Evolutionary conservation across 1,284 basidiomycete species (phyloP).

Genomic region (Leccinum glutinopallens): DNA sequence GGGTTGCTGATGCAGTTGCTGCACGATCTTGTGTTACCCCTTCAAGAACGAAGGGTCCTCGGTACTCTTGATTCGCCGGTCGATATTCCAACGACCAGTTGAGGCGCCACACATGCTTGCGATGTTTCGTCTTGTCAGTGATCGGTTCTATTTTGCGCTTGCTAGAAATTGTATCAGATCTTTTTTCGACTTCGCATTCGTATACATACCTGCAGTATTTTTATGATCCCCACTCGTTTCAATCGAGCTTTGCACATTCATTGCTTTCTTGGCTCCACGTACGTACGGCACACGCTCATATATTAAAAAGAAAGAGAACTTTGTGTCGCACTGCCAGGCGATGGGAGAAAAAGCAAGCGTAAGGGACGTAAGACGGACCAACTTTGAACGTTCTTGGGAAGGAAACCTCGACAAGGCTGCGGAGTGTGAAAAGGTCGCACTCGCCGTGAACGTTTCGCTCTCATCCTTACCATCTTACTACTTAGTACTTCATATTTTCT

Average conservation of each 20-base stretch:
- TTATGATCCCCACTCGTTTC: constrained; percentile 36
- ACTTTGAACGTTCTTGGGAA: constrained; percentile 21
- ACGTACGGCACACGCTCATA: constrained; percentile 21
- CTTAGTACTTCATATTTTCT: constrained; percentile 46
- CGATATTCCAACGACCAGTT: background rate
- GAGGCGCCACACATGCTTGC: constrained; percentile 2
- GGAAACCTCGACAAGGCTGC: constrained; percentile 30
- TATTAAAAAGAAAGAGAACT: constrained; percentile 16
- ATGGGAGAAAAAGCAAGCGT: background rate
- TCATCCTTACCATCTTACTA: constrained; percentile 50
- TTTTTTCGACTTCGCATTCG: constrained; percentile 19
- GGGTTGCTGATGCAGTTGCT: constrained; percentile 61
- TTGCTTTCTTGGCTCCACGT: constrained; percentile 22
- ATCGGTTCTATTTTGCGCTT: constrained; percentile 21
- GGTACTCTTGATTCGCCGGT: constrained; percentile 29
- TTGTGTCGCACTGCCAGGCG: constrained; percentile 3
- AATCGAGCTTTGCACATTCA: constrained; percentile 21
- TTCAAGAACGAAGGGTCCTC: constrained; percentile 31
- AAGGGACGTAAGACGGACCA: constrained; percentile 11
- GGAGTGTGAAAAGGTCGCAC: constrained; percentile 44
- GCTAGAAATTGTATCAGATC: constrained; percentile 36
- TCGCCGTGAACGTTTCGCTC: constrained; percentile 36
- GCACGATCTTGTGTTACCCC: constrained; percentile 43
- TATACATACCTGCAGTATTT: constrained; percentile 34
- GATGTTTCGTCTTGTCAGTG: constrained; percentile 4